A percentile compares a stretch with the other conserved stretches of the same genome.
phyloP scores from a whole-genome alignment of 2,329 filamentous ascomycete genomes.

The Thielaviopsis populi region DNA sequence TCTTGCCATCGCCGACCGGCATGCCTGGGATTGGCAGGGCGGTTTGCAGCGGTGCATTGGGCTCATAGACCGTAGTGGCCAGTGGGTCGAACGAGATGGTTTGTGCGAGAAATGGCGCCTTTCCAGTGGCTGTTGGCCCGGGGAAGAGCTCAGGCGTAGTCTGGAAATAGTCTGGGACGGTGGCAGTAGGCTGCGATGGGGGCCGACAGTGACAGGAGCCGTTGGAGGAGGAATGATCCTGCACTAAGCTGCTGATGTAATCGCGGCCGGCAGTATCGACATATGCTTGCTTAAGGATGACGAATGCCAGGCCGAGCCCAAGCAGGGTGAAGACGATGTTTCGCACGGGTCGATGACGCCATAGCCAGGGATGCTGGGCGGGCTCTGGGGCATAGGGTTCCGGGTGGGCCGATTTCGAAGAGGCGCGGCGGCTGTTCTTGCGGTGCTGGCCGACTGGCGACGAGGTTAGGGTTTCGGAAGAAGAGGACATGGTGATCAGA shows the following conservation, averaged over 20 bases:
- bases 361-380: not conserved
- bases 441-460: not conserved
- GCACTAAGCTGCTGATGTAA: slow-evolving; percentile 13
- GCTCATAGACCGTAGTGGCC: slow-evolving; percentile 39
- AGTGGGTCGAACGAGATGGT: slow-evolving; percentile 53
- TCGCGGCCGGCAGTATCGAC: slow-evolving; percentile 16
- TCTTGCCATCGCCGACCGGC: slow-evolving; percentile 26
- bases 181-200: slow-evolving; percentile 17
- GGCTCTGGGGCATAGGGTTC: not conserved
- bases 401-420: not conserved
- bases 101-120: slow-evolving; percentile 54
- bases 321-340: slow-evolving; percentile 21
- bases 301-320: slow-evolving; percentile 25
- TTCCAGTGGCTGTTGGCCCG: slow-evolving; percentile 56
- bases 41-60: slow-evolving; percentile 57
- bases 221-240: slow-evolving; percentile 1
- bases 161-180: slow-evolving; percentile 47
- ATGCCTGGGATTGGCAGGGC: slow-evolving; percentile 49
- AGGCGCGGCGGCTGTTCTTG: not conserved
- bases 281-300: slow-evolving; percentile 24
- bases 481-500: too few species aligned
- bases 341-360: slow-evolving; percentile 14
- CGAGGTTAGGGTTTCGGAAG: too few species aligned
- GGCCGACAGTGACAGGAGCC: slow-evolving; percentile 23
- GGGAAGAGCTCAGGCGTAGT: slow-evolving; percentile 44